Conservation (phyloP, 2,329 filamentous ascomycete species). For the Pseudogymnoascus sp. region DNA sequence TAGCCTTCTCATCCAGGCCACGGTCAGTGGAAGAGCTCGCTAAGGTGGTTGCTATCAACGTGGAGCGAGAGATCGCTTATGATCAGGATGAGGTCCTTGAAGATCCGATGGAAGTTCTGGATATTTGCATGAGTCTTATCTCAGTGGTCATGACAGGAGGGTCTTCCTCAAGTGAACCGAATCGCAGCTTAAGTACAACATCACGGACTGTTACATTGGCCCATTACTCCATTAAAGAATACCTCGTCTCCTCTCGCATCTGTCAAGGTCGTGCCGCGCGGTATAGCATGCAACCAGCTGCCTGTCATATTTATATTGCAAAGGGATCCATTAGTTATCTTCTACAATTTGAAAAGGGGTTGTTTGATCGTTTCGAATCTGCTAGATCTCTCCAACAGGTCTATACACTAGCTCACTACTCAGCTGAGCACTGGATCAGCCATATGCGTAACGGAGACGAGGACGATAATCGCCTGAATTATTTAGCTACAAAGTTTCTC, state of each 20-base stretch:
- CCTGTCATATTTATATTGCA: conserved; percentile 18
- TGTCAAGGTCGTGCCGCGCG: background rate
- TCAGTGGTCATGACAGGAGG: conserved; percentile 12
- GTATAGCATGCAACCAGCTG: conserved; percentile 12
- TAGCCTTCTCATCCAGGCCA: conserved; percentile 22
- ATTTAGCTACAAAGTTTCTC: conserved; percentile 10
- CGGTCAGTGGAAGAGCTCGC: conserved; percentile 24
- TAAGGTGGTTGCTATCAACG: conserved; percentile 26
- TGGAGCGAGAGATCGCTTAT: conserved; percentile 18
- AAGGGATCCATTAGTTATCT: conserved; percentile 23
- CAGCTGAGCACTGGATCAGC: conserved; percentile 19
- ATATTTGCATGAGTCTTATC: conserved; percentile 24
- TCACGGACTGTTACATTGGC: too few relatives aligned
- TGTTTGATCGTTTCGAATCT: background rate
- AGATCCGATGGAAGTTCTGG: conserved; percentile 20
- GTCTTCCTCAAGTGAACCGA: too few relatives aligned
- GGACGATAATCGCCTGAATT: conserved; percentile 6
- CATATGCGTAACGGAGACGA: conserved; percentile 15
- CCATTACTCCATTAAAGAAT: too few relatives aligned
- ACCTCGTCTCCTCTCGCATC: background rate
- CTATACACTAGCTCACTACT: conserved; percentile 19
- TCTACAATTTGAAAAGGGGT: conserved; percentile 13
- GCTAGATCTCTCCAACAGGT: background rate
- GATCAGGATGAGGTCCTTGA: conserved; percentile 23
- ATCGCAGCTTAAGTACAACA: too few relatives aligned